A percentile compares a stretch with the other conserved stretches of the same genome.
phyloP scores from a whole-genome alignment of 2,329 filamentous ascomycete genomes.

The Pezicula radicicola region DNA sequence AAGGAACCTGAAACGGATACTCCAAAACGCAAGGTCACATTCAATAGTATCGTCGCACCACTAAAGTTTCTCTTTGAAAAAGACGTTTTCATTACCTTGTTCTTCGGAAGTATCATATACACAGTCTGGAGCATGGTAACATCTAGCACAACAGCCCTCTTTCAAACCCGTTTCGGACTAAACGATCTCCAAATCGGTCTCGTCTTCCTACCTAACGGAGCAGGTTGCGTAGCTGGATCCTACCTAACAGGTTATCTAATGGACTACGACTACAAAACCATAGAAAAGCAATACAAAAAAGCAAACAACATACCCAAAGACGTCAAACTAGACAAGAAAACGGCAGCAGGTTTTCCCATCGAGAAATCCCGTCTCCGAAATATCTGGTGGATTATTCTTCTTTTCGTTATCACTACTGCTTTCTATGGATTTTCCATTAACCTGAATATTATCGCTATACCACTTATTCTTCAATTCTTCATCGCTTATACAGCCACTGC shows the following conservation, averaged over 20 bases:
- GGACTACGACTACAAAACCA: constrained; percentile 33
- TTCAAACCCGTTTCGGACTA: constrained; percentile 35
- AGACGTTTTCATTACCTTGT: constrained; percentile 40
- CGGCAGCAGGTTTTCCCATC: constrained; percentile 37
- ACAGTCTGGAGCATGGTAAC: constrained; percentile 47
- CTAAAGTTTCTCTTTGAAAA: constrained; percentile 40
- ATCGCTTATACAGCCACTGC: constrained; percentile 33
- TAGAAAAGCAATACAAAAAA: constrained; percentile 31
- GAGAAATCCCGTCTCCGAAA: constrained; percentile 32
- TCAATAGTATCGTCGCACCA: constrained; percentile 33
- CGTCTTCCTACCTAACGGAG: constrained; percentile 37
- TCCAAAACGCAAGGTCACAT: constrained; percentile 25
- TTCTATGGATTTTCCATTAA: constrained; percentile 31
- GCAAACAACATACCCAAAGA: constrained; percentile 27
- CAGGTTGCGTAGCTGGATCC: constrained; percentile 37
- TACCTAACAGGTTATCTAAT: constrained; percentile 36
- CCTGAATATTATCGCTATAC: constrained; percentile 20
- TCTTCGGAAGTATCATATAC: constrained; percentile 42
- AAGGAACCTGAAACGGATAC: constrained; percentile 3
- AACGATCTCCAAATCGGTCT: constrained; percentile 36
- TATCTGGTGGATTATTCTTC: constrained; percentile 31
- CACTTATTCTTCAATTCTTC: constrained; percentile 28
- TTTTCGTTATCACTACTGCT: constrained; percentile 33
- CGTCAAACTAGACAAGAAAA: constrained; percentile 19
- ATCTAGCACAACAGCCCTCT: constrained; percentile 37